phyloP scores from a whole-genome alignment of 768 basidiomycete genomes.

The Cantharellus cinnabarinus region DNA sequence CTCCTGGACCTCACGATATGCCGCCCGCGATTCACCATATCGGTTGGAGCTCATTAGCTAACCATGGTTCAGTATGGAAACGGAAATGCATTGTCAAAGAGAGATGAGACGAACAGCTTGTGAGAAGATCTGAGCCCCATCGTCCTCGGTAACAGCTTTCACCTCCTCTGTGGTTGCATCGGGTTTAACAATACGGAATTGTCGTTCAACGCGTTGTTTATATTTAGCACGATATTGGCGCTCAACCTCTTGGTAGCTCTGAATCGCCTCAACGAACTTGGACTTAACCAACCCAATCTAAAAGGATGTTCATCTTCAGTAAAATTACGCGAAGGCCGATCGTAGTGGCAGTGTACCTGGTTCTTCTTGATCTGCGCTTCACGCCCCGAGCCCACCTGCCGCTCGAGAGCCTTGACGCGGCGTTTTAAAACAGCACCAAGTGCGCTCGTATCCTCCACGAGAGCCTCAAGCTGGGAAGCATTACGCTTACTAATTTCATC shows the following conservation, averaged over 20 bases:
- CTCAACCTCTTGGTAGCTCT: slow-evolving; percentile 15
- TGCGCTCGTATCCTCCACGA: slow-evolving; percentile 38
- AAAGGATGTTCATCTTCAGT: background rate
- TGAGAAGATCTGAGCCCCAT: slow-evolving; percentile 20
- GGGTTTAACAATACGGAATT: slow-evolving; percentile 23
- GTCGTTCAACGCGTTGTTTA: slow-evolving; percentile 13
- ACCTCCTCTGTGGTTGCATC: slow-evolving; percentile 24
- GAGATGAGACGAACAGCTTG: slow-evolving; percentile 12
- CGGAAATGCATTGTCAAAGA: background rate
- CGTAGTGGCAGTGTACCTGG: slow-evolving; percentile 30
- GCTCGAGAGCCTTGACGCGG: slow-evolving; percentile 37
- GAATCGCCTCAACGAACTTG: slow-evolving; percentile 15
- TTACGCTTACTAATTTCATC: slow-evolving; percentile 10
- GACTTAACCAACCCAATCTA: slow-evolving; percentile 9
- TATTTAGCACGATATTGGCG: slow-evolving; percentile 11
- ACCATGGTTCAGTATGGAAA: background rate
- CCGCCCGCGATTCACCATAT: slow-evolving; percentile 24
- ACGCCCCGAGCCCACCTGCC: slow-evolving; percentile 45
- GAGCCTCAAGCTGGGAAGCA: slow-evolving; percentile 13
- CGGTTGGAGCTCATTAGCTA: slow-evolving; percentile 26
- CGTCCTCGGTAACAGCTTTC: slow-evolving; percentile 19
- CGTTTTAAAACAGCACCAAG: slow-evolving; percentile 37
- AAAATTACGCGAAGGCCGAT: background rate
- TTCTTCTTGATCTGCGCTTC: slow-evolving; percentile 46
- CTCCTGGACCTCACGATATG: slow-evolving; percentile 27